Evolutionary conservation across 106 monocot species (phyloP).

Genomic region (Gastrodia elata): DNA sequence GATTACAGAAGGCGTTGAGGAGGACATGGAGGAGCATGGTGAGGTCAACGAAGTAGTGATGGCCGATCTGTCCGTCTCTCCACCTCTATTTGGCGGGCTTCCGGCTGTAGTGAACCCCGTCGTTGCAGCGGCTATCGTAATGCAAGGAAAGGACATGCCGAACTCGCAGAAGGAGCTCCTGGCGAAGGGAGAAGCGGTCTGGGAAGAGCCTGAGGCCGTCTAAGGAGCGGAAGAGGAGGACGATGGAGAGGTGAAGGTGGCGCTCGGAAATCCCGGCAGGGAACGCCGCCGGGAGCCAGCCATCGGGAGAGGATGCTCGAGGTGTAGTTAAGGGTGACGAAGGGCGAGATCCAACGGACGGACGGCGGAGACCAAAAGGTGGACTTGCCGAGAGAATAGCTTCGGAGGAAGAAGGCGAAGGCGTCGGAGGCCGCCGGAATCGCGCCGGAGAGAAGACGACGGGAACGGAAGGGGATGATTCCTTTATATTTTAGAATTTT

Average conservation of each 20-base stretch:
- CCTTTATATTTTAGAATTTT: too few species aligned
- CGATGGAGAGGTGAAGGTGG: constrained; percentile 50
- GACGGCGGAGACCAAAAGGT: background rate
- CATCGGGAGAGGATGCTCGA: constrained; percentile 60
- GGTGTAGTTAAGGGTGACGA: constrained; percentile 31
- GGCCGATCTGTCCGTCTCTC: constrained; percentile 79
- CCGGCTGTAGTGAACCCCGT: constrained; percentile 87
- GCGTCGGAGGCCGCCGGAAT: too few species aligned
- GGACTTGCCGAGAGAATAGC: too few species aligned
- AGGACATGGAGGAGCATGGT: constrained; percentile 94
- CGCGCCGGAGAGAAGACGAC: too few species aligned
- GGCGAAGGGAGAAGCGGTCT: constrained; percentile 34
- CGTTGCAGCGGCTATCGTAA: constrained; percentile 81
- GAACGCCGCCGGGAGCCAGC: constrained; percentile 31
- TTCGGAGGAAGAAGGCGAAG: too few species aligned
- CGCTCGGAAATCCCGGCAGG: constrained; percentile 34
- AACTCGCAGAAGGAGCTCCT: constrained; percentile 60
- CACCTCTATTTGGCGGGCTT: constrained; percentile 57
- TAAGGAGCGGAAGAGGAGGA: constrained; percentile 72
- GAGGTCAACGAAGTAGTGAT: constrained; percentile 87
- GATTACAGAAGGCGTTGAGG: constrained; percentile 62
- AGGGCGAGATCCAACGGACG: constrained; percentile 33
- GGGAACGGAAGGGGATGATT: too few species aligned
- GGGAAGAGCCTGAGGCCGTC: constrained; percentile 64
- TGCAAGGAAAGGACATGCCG: constrained; percentile 98